Evolutionary conservation across 1,284 basidiomycete species (phyloP), one percentile per base, ranked within the genome.

Genomic region (Malassezia slooffiae): DNA sequence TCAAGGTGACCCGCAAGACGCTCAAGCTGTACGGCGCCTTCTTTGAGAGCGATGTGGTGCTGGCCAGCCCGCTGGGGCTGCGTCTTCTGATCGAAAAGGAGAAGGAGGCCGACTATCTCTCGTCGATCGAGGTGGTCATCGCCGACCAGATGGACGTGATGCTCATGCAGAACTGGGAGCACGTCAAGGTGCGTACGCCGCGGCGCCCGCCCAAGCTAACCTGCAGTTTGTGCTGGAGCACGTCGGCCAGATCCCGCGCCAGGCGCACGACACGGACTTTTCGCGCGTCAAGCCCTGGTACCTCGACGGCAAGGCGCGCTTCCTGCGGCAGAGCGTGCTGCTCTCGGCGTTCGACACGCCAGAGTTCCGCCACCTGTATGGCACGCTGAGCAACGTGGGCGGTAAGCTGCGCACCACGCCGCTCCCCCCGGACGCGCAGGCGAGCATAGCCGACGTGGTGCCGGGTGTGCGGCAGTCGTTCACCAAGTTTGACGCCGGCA

Each of bases 101-200:
- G 46, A 38, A 34, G 60, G 82, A 77, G 55, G 80, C 79, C 5
- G 91, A 97, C 71, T 87, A 91, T 68, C 74, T 99, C 38, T 85
- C 85, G 3, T 91, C 86, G 3, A 85, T 99, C 52, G 93, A 99
- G 70, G 73, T 97, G 12, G 71, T 87, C n/a, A 72, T 96, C n/a
- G 76, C 85, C 8, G 93, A 97, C 70, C 89, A 96, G 59, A 75
- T 86, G 73, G 89, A 97, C 66, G 82, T 85, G 2, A 77, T 97
- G 66, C 77, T 80, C 6, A 97, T 97, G 93, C 91, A 97, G 73
- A 97, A 97, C 64, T 97, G 93, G 93, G 89, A 96, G 39, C 91
- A 97, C 67, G 76, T 91, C 13, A 83, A 90, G 75, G 88, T 85
- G 58, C 38, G 74, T 58, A 22, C 13, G 44, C 26, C 16, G 23